A percentile compares a stretch with the other conserved stretches of the same genome.
phyloP scores from a whole-genome alignment of 2,329 filamentous ascomycete genomes.

The Mollisiaceae sp. region DNA sequence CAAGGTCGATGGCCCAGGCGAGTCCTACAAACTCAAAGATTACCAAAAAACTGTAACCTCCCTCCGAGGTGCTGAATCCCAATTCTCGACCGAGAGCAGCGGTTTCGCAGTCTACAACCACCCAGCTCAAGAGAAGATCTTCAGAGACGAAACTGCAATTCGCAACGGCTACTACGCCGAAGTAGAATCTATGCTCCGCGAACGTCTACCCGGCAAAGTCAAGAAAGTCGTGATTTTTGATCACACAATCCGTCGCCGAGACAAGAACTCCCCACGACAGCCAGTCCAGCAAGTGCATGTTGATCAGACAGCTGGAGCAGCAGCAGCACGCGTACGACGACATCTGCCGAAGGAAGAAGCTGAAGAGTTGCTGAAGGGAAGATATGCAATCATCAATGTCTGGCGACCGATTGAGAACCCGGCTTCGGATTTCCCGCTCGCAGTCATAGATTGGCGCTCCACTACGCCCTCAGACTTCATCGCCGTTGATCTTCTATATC shows the following conservation, averaged over 20 bases:
- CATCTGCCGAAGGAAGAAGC: slow-evolving; percentile 70
- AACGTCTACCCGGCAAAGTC: slow-evolving; percentile 64
- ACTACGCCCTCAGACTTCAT: slow-evolving; percentile 69
- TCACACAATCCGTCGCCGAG: slow-evolving; percentile 76
- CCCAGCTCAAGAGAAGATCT: slow-evolving; percentile 60
- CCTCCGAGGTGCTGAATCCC: slow-evolving; percentile 69
- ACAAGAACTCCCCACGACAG: slow-evolving; percentile 59
- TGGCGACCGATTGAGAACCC: slow-evolving; percentile 66
- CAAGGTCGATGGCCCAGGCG: slow-evolving; percentile 66
- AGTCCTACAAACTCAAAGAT: slow-evolving; percentile 56
- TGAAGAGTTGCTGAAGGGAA: slow-evolving; percentile 63
- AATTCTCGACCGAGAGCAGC: slow-evolving; percentile 70
- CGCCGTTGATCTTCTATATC: slow-evolving; percentile 75
- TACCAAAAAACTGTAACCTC: slow-evolving; percentile 64
- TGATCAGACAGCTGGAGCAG: slow-evolving; percentile 74
- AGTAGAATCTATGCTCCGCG: slow-evolving; percentile 70
- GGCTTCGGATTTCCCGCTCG: slow-evolving; percentile 61
- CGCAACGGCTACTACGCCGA: slow-evolving; percentile 78
- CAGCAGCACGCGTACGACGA: slow-evolving; percentile 66
- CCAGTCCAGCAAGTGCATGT: slow-evolving; percentile 78
- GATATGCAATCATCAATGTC: slow-evolving; percentile 84
- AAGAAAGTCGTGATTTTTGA: slow-evolving; percentile 77
- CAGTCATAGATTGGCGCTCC: slow-evolving; percentile 59
- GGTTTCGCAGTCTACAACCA: slow-evolving; percentile 72
- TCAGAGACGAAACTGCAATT: slow-evolving; percentile 72